These are phyloP conservation scores for Plasmodium berghei DNA, from an alignment of 169 alveolate genomes.

Conservation along the genomic window DNA sequence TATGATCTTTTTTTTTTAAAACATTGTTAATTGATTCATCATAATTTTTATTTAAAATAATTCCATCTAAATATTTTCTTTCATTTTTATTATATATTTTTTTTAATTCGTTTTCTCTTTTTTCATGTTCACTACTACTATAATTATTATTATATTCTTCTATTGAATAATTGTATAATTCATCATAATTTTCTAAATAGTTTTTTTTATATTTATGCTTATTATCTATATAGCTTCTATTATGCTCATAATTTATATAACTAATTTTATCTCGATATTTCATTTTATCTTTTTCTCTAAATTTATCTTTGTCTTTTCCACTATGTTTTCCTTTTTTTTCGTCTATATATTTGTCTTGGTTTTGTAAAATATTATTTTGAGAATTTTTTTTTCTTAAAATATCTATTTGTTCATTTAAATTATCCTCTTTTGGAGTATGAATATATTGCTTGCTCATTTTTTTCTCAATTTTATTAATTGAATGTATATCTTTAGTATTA, in stretches of 20 bases:
- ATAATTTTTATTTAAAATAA: neutral
- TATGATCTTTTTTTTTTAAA: neutral
- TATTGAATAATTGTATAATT: neutral
- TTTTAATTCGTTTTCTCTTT: too few relatives aligned
- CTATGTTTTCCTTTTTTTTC: neutral
- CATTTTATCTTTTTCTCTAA: neutral
- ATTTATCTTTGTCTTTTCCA: conserved; percentile 17
- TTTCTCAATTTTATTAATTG: neutral
- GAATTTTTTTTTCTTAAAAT: neutral
- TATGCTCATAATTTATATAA: too few relatives aligned
- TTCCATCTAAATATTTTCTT: neutral
- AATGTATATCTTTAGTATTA: neutral
- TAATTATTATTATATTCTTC: neutral
- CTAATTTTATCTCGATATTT: too few relatives aligned
- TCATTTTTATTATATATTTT: too few relatives aligned
- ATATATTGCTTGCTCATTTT: neutral
- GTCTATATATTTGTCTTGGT: neutral
- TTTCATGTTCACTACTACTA: neutral
- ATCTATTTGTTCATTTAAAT: conserved; percentile 2
- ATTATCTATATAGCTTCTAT: too few relatives aligned
- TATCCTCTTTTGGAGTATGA: neutral
- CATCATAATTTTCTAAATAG: too few relatives aligned
- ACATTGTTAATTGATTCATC: neutral
- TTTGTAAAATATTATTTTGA: neutral
- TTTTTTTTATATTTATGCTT: too few relatives aligned